These are phyloP conservation scores for Trichoderma reesei DNA, from an alignment of 495 filamentous ascomycete species.

Conservation along the genomic window DNA sequence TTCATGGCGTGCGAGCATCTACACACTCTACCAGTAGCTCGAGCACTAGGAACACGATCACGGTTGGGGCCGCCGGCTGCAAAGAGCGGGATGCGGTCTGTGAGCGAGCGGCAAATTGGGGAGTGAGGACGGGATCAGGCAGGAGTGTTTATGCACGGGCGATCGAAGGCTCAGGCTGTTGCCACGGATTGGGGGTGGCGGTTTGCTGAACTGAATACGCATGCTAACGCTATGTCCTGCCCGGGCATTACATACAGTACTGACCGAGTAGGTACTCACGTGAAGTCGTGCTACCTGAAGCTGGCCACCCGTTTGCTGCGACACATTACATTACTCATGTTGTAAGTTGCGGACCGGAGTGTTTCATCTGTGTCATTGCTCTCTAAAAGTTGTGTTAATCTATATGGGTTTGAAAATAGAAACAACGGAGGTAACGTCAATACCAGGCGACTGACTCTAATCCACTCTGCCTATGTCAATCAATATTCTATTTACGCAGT, in stretches of 20 bases:
- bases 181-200: neutral
- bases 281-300: no score
- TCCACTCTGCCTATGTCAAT: neutral
- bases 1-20: neutral
- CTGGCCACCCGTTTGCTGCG: no score
- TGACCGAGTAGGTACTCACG: no score
- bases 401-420: no score
- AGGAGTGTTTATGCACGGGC: neutral
- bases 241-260: no score
- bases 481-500: neutral
- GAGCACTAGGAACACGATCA: neutral
- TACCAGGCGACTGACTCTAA: neutral
- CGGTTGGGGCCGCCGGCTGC: neutral
- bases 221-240: neutral
- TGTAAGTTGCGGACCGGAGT: neutral
- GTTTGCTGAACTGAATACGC: neutral
- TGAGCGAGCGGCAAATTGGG: neutral
- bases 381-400: no score
- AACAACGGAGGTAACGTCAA: neutral
- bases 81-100: slow-evolving; percentile 1
- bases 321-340: slow-evolving; percentile 3
- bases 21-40: neutral
- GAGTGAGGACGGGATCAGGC: neutral
- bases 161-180: neutral
- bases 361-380: neutral